Evolutionary conservation across 2,329 filamentous ascomycete species (phyloP), one percentile per base, ranked within the genome.

Genomic region (Hansfordia pulvinata): DNA sequence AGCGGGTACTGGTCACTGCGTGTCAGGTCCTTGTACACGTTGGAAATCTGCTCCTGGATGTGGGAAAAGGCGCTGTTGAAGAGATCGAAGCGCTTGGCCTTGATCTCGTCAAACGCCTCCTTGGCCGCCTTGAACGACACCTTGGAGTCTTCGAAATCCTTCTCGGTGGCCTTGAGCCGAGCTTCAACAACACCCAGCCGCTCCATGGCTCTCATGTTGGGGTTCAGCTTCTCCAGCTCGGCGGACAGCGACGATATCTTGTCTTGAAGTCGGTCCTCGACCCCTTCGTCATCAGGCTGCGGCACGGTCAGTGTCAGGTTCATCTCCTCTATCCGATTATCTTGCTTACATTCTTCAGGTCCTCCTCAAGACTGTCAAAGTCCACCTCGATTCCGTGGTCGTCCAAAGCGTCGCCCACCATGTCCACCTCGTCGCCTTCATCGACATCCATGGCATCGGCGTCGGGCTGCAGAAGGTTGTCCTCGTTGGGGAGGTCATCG

Each of bases 41-140:
- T 74, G 17, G 76, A 78, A 41, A 98, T 96, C 49, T 94, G 85
- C 41, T 93, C 84, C 22, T 84, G 82, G 46, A 98, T 98, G 52
- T 98, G 90, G 12, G 70, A 66, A 56, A 94, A 96, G 9, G 90
- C 90, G 49, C 85, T 88, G 60, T 86, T 90, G 67, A 98, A 98
- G 17, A 93, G 69, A 36, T 93, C 82, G 36, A 79, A 83, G 29
- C 90, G 79, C 53, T 78, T 72, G 30, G 79, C 69, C 54, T 88
- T 90, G 35, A 93, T 67, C 12, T 73, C 63, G 41, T 83, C 78
- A 46, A 96, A 98, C 2, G 73, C 72, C n/a, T 86, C 76, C 42
- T 81, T 84, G 8, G 84, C 78, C 22, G 64, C 68, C 29, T 77
- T 77, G 29, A 82, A 79, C 14, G 72, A 66, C 26, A 68, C 69